These are phyloP conservation scores for Sapria himalayana DNA, from an alignment of 345 rosid genomes.

Conservation along the genomic window DNA sequence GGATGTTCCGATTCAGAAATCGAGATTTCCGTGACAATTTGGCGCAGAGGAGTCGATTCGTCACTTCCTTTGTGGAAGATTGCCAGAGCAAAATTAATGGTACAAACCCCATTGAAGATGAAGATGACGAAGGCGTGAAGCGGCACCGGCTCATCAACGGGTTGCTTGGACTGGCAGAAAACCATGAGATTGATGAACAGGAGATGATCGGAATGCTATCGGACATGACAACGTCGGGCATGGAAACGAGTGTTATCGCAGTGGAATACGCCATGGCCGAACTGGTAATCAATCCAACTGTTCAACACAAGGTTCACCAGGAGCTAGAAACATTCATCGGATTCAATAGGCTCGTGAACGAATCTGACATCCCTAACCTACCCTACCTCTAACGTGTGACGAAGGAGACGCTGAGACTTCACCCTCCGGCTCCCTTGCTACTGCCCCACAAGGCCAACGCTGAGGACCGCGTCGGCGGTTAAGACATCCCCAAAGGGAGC, in stretches of 20 bases:
- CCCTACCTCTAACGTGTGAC: constrained; percentile 63
- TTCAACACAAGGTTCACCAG: constrained; percentile 79
- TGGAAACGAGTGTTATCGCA: constrained; percentile 73
- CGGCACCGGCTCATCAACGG: too few species aligned
- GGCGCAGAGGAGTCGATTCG: too few species aligned
- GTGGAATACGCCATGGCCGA: constrained; percentile 89
- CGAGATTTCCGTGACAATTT: too few species aligned
- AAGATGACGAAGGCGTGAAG: too few species aligned
- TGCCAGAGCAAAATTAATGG: too few species aligned
- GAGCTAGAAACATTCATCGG: constrained; percentile 64
- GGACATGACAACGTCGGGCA: constrained; percentile 97
- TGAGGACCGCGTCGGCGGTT: constrained; percentile 57
- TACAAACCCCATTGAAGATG: too few species aligned
- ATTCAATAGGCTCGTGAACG: constrained; percentile 39
- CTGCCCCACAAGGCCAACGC: constrained; percentile 63
- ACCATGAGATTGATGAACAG: too few species aligned
- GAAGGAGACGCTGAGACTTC: constrained; percentile 62
- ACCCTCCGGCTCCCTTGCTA: constrained; percentile 92
- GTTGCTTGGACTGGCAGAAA: too few species aligned
- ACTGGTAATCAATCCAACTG: constrained; percentile 52
- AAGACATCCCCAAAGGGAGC: constrained; percentile 70
- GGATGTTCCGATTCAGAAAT: too few species aligned
- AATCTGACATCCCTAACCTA: constrained; percentile 40
- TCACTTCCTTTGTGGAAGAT: too few species aligned
- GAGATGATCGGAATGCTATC: too few species aligned